A percentile compares a stretch with the other conserved stretches of the same genome.
Conservation (phyloP, 116 monocot species). For the Phalaenopsis hybrid region DNA sequence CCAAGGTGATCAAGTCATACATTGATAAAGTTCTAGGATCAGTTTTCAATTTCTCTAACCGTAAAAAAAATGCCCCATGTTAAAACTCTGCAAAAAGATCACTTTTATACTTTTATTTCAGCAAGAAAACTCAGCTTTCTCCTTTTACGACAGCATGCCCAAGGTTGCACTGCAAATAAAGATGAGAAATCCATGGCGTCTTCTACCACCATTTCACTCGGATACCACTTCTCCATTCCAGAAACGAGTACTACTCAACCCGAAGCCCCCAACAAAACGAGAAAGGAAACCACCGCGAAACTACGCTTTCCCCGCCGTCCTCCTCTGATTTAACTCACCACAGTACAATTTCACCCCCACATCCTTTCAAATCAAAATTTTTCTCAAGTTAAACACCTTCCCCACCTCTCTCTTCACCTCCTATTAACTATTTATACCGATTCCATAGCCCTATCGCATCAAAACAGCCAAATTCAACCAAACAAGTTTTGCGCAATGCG, state of each 20-base stretch:
- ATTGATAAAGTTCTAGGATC: too few relatives aligned
- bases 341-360: slow-evolving; percentile 3
- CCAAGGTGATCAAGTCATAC: too few relatives aligned
- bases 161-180: too few relatives aligned
- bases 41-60: too few relatives aligned
- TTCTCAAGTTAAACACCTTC: slow-evolving; percentile 7
- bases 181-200: neutral
- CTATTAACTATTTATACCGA: slow-evolving; percentile 1
- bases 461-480: neutral
- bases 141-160: too few relatives aligned
- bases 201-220: neutral
- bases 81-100: too few relatives aligned
- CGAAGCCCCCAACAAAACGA: neutral
- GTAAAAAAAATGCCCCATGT: too few relatives aligned
- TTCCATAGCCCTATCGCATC: neutral
- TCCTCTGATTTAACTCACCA: neutral
- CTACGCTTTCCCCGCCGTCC: neutral
- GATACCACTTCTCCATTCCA: neutral
- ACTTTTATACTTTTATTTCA: too few relatives aligned
- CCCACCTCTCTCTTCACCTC: neutral
- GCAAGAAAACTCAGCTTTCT: too few relatives aligned
- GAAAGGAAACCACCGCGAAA: slow-evolving; percentile 4
- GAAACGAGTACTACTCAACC: neutral
- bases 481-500: neutral
- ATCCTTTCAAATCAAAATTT: neutral